Percentiles rank a stretch among this genome's conserved stretches.
These are phyloP conservation scores for Geotrichum candidum DNA, from an alignment of 1,139 yeast genomes.

Conservation along the genomic window DNA sequence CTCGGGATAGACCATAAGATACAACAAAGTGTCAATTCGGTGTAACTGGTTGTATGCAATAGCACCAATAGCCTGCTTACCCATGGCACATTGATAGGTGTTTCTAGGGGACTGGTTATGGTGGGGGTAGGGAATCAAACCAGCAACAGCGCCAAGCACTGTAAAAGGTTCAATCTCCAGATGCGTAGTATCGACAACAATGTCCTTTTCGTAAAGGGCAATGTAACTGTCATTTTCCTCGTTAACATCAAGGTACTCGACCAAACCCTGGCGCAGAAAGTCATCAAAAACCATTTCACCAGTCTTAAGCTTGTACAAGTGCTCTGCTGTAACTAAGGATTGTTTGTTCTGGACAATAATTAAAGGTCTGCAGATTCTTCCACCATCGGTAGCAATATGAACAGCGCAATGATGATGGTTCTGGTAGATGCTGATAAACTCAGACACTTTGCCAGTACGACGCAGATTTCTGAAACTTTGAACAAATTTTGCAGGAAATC, in stretches of 20 bases:
- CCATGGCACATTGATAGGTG: slow-evolving; percentile 99
- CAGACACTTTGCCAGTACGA: slow-evolving; percentile 80
- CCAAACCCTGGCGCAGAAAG: slow-evolving; percentile 76
- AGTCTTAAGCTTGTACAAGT: slow-evolving; percentile 50
- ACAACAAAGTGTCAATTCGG: slow-evolving; percentile 88
- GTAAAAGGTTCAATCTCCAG: slow-evolving; percentile 96
- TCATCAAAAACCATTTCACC: slow-evolving; percentile 87
- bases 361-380: slow-evolving; percentile 94
- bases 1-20: slow-evolving; percentile 96
- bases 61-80: slow-evolving; percentile 99
- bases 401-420: slow-evolving; percentile 88
- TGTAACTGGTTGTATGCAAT: slow-evolving; percentile 95
- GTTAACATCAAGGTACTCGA: slow-evolving; percentile 93
- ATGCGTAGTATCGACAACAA: slow-evolving; percentile 63
- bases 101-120: slow-evolving; percentile 98
- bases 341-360: slow-evolving; percentile 72
- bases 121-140: slow-evolving; percentile 98
- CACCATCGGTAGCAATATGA: slow-evolving; percentile 98
- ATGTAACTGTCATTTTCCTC: slow-evolving; percentile 94
- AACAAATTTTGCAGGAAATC: slow-evolving; percentile 80
- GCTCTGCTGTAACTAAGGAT: slow-evolving; percentile 66
- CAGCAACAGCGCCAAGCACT: slow-evolving; percentile 96
- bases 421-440: slow-evolving; percentile 83
- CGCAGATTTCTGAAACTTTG: slow-evolving; percentile 70
- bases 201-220: slow-evolving; percentile 76